Evolutionary conservation across 805 yeast species (phyloP), one percentile per base, ranked within the genome.

Genomic region (Komagataella pastoris): DNA sequence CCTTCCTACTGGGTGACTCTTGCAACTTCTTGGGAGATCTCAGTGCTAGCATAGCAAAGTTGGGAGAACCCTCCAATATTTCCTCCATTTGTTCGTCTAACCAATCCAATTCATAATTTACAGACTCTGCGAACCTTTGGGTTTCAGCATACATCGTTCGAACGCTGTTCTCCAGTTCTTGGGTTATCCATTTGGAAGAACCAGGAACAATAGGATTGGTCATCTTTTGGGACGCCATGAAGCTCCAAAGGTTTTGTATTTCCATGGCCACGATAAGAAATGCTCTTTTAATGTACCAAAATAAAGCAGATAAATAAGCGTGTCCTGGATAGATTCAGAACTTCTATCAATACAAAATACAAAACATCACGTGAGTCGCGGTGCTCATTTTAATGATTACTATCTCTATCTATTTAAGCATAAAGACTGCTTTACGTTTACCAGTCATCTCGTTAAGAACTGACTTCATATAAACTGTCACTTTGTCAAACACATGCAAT

Each of bases 371-470:
- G 40, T 30, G 14, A 10, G n/a, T 30, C 40, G 40, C 40, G 40
- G 14, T 7, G 14, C 5, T 30, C 12, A 14, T 8, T 4, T 30
- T 10, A 24, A 24, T 24, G 14, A 30, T 30, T 30, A 30, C 14
- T 30, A 8, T 5, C 23, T 43, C 6, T 5, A 23, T 10, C 58
- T 68, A 80, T 58, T 73, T 75, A 54, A 86, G 70, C 48, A 77
- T 61, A 64, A 91, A 71, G 62, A 85, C 89, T 1, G 95, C 97
- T 66, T 83, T 88, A 68, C 98, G 81, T 73, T 91, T 91, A 50
- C 97, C 96, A 3, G 95, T 88, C 52, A 80, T 75, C 54, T 87
- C 91, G 62, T 93, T 97, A 62, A 88, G 71, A 7, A 84, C 79
- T 3, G 95, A 85, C 61, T 77, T 83, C 24, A 93, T 89, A 61